These are phyloP conservation scores for Sclerotinia glacialis DNA, from an alignment of 2,329 filamentous ascomycete species.

Conservation along the genomic window DNA sequence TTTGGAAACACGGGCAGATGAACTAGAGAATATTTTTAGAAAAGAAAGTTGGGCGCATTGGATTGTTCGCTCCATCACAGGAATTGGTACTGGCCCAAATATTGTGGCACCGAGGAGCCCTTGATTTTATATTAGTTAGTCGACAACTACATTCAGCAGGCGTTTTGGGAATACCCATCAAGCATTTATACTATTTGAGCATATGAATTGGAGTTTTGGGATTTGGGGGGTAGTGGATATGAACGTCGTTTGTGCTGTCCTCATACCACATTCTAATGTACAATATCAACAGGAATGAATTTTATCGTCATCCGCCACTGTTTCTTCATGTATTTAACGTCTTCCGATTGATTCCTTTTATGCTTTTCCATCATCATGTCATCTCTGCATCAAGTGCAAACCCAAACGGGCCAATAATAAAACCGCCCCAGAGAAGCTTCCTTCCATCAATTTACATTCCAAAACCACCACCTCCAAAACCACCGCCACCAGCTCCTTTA, in stretches of 20 bases:
- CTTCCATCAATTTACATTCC: constrained; percentile 40
- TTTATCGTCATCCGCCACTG: background rate
- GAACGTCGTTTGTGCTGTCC: constrained; percentile 25
- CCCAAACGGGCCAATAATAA: background rate
- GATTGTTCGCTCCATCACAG: constrained; percentile 38
- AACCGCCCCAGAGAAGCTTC: background rate
- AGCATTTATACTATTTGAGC: constrained; percentile 21
- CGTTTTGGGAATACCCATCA: constrained; percentile 25
- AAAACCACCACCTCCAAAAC: constrained; percentile 45
- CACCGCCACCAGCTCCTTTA: constrained; percentile 56
- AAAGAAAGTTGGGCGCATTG: constrained; percentile 40
- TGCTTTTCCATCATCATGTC: constrained; percentile 6
- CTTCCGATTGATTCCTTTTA: constrained; percentile 1
- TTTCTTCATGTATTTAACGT: constrained; percentile 2
- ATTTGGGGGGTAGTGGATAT: constrained; percentile 26
- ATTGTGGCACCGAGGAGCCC: constrained; percentile 28
- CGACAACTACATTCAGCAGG: constrained; percentile 13
- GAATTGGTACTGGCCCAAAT: constrained; percentile 38
- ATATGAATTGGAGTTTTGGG: constrained; percentile 24
- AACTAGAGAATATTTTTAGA: constrained; percentile 50
- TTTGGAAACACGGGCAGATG: constrained; percentile 62
- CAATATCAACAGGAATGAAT: constrained; percentile 22
- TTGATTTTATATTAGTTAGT: constrained; percentile 1
- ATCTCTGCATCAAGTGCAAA: constrained; percentile 4
- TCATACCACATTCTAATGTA: constrained; percentile 30